A percentile compares a stretch with the other conserved stretches of the same genome.
Conservation (phyloP, 2,329 filamentous ascomycete species). For the Eutypa lata region DNA sequence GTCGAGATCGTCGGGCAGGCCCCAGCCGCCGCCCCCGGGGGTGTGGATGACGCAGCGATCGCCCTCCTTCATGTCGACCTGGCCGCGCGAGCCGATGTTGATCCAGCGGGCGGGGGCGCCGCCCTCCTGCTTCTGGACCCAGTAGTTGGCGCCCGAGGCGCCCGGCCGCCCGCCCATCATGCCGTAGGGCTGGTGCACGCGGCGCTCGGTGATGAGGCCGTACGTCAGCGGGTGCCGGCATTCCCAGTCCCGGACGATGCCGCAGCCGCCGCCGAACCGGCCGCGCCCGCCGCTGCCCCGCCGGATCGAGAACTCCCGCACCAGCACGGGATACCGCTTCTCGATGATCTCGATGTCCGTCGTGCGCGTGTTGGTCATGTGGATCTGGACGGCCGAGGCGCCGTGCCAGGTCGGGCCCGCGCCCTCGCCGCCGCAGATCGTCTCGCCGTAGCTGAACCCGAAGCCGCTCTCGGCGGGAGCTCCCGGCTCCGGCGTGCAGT, state of each 20-base stretch:
- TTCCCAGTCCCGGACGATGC: conserved; percentile 68
- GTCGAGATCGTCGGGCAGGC: conserved; percentile 8
- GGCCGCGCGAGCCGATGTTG: conserved; percentile 15
- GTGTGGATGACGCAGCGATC: conserved; percentile 61
- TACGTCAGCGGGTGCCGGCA: conserved; percentile 67
- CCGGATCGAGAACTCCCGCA: conserved; percentile 61
- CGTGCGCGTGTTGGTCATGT: conserved; percentile 75
- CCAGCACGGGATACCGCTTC: conserved; percentile 63
- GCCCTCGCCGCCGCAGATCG: conserved; percentile 68
- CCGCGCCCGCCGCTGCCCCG: conserved; percentile 56
- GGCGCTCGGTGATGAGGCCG: conserved; percentile 67
- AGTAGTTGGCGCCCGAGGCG: conserved; percentile 64
- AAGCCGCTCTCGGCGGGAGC: conserved; percentile 7
- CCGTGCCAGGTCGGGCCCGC: conserved; percentile 67
- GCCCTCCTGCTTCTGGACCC: conserved; percentile 43
- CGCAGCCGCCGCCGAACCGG: conserved; percentile 62
- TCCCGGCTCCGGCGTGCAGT: conserved; percentile 19
- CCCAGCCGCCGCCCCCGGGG: conserved; percentile 58
- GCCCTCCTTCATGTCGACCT: conserved; percentile 41
- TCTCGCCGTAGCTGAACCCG: conserved; percentile 76
- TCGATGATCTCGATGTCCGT: conserved; percentile 71
- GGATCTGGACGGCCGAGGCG: conserved; percentile 65
- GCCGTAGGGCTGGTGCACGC: conserved; percentile 70
- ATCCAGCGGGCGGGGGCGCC: conserved; percentile 11
- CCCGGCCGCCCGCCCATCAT: conserved; percentile 68